These are phyloP conservation scores for Fraxinus pennsylvanica DNA, from an alignment of 257 asterid species.

Conservation along the genomic window DNA sequence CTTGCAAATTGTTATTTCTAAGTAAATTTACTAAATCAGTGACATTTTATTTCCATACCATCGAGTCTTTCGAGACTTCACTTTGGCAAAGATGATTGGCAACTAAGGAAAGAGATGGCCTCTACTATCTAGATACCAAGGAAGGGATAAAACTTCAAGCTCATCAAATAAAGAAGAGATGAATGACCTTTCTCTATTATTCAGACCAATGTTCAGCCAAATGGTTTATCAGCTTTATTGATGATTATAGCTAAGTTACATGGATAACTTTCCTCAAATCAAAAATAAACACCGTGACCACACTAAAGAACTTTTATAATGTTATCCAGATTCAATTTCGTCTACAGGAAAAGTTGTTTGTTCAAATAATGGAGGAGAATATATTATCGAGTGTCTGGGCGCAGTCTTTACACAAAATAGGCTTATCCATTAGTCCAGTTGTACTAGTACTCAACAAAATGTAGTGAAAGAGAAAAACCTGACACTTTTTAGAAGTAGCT, in stretches of 20 bases:
- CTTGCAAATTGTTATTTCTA: no score
- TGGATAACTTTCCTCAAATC: not conserved
- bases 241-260: not conserved
- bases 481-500: not conserved
- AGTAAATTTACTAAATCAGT: not conserved
- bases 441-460: not conserved
- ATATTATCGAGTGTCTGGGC: no score
- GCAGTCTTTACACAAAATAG: not conserved
- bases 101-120: not conserved
- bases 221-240: not conserved
- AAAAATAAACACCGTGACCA: not conserved
- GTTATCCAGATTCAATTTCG: no score
- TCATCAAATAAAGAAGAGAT: not conserved
- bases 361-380: not conserved
- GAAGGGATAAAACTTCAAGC: not conserved
- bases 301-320: not conserved
- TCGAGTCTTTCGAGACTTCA: not conserved
- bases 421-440: not conserved
- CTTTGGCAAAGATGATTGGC: not conserved
- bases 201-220: not conserved
- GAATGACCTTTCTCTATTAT: no score
- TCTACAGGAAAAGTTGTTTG: not conserved
- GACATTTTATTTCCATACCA: not conserved
- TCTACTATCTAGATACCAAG: not conserved
- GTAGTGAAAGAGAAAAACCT: not conserved